Conservation (phyloP, 2,329 filamentous ascomycete genomes). For the Ascochyta fabae region DNA sequence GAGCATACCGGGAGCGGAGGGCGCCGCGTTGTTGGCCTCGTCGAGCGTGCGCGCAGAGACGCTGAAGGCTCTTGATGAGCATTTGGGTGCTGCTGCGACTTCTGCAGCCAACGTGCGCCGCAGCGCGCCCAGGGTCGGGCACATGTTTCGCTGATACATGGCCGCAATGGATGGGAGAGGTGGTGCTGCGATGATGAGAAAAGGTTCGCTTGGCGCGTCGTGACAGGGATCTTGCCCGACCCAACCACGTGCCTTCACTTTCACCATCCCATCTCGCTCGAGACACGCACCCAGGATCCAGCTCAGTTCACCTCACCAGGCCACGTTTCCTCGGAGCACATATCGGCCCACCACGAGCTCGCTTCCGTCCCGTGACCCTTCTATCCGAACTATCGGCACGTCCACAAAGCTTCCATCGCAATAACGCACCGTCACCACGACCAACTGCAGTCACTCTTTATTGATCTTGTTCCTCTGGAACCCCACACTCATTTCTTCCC, state of each 20-base stretch:
- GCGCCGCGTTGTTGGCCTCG: constrained; percentile 28
- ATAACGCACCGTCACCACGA: not conserved
- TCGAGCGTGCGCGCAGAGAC: constrained; percentile 35
- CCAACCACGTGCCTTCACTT: constrained; percentile 22
- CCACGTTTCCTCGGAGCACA: constrained; percentile 1
- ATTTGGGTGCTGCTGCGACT: constrained; percentile 23
- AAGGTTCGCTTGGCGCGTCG: constrained; percentile 15
- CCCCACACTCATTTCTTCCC: constrained; percentile 1
- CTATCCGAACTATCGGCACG: not conserved
- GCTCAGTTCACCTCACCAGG: not conserved
- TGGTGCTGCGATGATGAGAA: not conserved
- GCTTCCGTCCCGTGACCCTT: constrained; percentile 5
- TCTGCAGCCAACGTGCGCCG: constrained; percentile 32
- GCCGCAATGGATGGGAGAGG: constrained; percentile 26
- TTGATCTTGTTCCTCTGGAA: not conserved
- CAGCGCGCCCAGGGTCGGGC: constrained; percentile 43
- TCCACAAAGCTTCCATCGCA: constrained; percentile 3
- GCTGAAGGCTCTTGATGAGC: constrained; percentile 35
- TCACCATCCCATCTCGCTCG: constrained; percentile 11
- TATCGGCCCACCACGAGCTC: not conserved
- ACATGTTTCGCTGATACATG: constrained; percentile 46
- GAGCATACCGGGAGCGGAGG: constrained; percentile 30
- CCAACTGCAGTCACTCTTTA: constrained; percentile 10
- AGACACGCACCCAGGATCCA: not conserved
- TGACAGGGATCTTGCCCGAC: constrained; percentile 28